Percentiles rank a stretch among this genome's conserved stretches.
Conservation (phyloP, 768 basidiomycete genomes). For the Zangia roseola region DNA sequence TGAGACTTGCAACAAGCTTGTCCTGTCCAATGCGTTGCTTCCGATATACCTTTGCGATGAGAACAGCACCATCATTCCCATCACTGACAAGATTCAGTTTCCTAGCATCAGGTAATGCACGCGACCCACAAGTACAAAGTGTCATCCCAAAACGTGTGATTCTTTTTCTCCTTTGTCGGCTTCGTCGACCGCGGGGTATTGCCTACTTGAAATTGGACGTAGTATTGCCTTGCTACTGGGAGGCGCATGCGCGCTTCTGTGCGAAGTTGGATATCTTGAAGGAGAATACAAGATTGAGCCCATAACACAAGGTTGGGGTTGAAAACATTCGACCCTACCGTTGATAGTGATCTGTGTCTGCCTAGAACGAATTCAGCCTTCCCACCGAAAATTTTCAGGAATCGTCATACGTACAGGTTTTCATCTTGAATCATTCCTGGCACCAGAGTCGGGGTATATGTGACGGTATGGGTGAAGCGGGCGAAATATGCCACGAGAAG, state of each 20-base stretch:
- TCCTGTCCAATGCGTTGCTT: conserved; percentile 7
- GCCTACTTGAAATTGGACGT: conserved; percentile 9
- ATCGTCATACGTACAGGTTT: conserved; percentile 4
- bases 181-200: conserved; percentile 14
- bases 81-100: conserved; percentile 11
- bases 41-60: conserved; percentile 12
- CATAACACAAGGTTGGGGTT: neutral
- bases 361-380: conserved; percentile 4
- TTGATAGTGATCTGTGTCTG: conserved; percentile 11
- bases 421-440: neutral
- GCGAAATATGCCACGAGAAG: neutral
- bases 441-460: conserved; percentile 1
- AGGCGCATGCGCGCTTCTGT: conserved; percentile 1
- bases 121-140: conserved; percentile 16
- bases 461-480: neutral
- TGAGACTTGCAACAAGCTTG: conserved; percentile 11
- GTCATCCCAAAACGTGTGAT: conserved; percentile 10
- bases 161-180: conserved; percentile 9
- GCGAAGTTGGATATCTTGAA: conserved; percentile 13
- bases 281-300: neutral
- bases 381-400: neutral
- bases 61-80: conserved; percentile 8
- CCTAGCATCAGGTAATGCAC: neutral
- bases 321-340: neutral
- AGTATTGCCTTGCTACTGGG: conserved; percentile 7